These are phyloP conservation scores for Alternaria sp. DNA, from an alignment of 2,329 filamentous ascomycete species.

Conservation along the genomic window DNA sequence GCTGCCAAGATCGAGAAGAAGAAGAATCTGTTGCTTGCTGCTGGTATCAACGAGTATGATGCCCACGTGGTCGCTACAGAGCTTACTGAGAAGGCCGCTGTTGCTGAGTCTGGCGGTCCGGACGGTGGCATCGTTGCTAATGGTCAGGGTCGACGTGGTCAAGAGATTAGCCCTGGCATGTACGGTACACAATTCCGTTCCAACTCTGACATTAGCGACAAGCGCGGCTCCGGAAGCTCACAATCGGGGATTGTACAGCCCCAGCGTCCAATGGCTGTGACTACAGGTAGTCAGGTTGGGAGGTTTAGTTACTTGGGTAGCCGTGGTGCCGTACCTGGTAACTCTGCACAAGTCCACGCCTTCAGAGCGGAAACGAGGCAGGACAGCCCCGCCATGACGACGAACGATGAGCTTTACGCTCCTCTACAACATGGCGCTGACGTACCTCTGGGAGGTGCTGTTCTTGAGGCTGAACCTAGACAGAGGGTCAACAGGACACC, in stretches of 20 bases:
- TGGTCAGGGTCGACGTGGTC: conserved; percentile 16
- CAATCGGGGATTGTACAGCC: conserved; percentile 6
- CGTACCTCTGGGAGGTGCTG: conserved; percentile 22
- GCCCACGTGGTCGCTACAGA: conserved; percentile 23
- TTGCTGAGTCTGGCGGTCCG: conserved; percentile 12
- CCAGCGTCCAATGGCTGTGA: conserved; percentile 16
- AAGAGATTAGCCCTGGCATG: conserved; percentile 10
- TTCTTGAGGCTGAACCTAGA: conserved; percentile 19
- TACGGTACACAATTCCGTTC: conserved; percentile 21
- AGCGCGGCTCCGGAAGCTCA: conserved; percentile 16
- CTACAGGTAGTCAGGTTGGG: conserved; percentile 20
- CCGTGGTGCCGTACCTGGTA: conserved; percentile 12
- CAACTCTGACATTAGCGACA: conserved; percentile 7
- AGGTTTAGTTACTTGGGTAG: conserved; percentile 26
- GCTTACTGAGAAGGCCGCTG: conserved; percentile 20
- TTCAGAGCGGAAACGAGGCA: conserved; percentile 12
- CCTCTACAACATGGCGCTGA: conserved; percentile 22
- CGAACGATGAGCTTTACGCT: conserved; percentile 24
- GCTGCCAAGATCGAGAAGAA: conserved; percentile 18
- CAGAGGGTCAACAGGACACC: conserved; percentile 17
- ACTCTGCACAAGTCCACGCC: conserved; percentile 11
- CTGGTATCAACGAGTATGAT: conserved; percentile 28
- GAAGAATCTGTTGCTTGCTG: conserved; percentile 23
- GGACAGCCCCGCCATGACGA: conserved; percentile 25
- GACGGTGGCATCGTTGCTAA: conserved; percentile 17